Conservation (phyloP, 2,329 filamentous ascomycete genomes). For the Elsinoe arachidis region DNA sequence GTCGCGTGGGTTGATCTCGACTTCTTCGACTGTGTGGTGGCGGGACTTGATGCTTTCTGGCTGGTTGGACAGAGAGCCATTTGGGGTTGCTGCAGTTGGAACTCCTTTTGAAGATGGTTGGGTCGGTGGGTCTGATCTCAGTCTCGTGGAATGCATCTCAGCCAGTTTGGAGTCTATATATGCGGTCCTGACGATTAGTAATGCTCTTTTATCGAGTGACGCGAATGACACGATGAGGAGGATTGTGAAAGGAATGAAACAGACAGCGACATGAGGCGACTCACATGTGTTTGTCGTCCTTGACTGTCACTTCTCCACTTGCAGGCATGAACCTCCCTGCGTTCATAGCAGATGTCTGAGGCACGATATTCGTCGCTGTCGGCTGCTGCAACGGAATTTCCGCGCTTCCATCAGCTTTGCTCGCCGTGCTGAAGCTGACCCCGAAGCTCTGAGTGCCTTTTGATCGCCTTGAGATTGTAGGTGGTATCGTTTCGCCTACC, state of each 20-base stretch:
- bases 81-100: constrained; percentile 1
- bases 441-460: neutral
- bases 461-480: neutral
- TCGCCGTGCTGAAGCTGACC: neutral
- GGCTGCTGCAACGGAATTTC: constrained; percentile 14
- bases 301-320: constrained; percentile 57
- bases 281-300: constrained; percentile 70
- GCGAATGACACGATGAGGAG: neutral
- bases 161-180: constrained; percentile 76
- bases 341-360: constrained; percentile 33
- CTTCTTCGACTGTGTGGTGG: constrained; percentile 5
- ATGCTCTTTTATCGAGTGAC: constrained; percentile 14
- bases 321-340: constrained; percentile 59
- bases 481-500: neutral
- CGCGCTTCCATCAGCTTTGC: neutral
- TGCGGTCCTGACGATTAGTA: constrained; percentile 71
- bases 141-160: constrained; percentile 33
- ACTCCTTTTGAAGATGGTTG: too few relatives aligned
- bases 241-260: constrained; percentile 2
- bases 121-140: too few relatives aligned
- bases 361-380: constrained; percentile 24
- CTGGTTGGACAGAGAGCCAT: neutral
- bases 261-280: constrained; percentile 28
- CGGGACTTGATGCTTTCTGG: constrained; percentile 3
- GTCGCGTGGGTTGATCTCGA: neutral